Conservation (phyloP, 2,329 filamentous ascomycete species). For the Fusarium sp. region DNA sequence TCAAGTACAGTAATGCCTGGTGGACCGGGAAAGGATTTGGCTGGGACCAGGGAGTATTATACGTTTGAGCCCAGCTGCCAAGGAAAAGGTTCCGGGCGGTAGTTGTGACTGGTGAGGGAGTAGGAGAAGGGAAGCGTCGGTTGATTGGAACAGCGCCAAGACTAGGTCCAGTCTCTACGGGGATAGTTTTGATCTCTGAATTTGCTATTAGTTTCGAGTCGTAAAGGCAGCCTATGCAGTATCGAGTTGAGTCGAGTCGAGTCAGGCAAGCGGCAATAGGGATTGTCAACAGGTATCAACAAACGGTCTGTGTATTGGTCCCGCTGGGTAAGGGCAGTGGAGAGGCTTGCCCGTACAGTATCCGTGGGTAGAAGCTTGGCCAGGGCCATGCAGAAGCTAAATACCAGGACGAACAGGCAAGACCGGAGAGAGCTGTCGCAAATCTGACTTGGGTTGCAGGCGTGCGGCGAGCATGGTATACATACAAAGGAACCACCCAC, state of each 20-base stretch:
- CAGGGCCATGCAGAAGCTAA: slow-evolving; percentile 37
- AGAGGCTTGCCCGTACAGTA: slow-evolving; percentile 9
- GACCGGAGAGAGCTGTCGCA: slow-evolving; percentile 29
- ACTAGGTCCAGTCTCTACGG: background rate
- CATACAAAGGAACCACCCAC: slow-evolving; percentile 36
- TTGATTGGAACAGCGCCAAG: slow-evolving; percentile 11
- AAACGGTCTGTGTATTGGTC: slow-evolving; percentile 22
- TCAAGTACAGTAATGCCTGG: slow-evolving; percentile 23
- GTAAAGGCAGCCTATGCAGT: slow-evolving; percentile 11
- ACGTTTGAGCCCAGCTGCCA: background rate
- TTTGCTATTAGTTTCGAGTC: slow-evolving; percentile 16
- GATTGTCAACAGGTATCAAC: slow-evolving; percentile 32
- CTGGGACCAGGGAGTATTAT: slow-evolving; percentile 21
- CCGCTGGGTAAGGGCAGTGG: slow-evolving; percentile 35
- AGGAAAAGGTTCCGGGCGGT: slow-evolving; percentile 7
- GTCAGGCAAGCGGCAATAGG: slow-evolving; percentile 30
- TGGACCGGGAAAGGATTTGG: slow-evolving; percentile 36
- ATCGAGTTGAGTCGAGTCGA: slow-evolving; percentile 28
- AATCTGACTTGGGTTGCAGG: slow-evolving; percentile 41
- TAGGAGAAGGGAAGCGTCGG: slow-evolving; percentile 14
- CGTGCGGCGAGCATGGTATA: slow-evolving; percentile 36
- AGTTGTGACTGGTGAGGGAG: slow-evolving; percentile 12
- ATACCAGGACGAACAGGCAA: slow-evolving; percentile 24
- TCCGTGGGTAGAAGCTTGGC: slow-evolving; percentile 13
- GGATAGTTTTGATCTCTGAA: slow-evolving; percentile 10